Evolutionary conservation across 1,139 yeast genomes (phyloP), one percentile per base, ranked within the genome.

Genomic region (Taphrina populina): DNA sequence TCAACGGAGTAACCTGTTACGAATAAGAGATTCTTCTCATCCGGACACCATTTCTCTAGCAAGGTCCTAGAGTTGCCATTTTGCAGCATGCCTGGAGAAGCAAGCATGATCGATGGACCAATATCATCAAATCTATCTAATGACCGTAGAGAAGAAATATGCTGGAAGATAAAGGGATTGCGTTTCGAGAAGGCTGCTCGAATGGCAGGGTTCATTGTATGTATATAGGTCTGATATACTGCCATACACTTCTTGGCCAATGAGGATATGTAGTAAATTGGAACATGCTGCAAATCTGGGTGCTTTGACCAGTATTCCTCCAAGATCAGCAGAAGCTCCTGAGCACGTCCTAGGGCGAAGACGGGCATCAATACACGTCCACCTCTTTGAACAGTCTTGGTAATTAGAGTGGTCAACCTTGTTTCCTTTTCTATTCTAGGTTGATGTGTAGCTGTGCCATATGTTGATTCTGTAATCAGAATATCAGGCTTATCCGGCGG

Each of bases 1-100:
- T 92, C 99, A 3, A 92, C 96, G 1, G 97, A 90, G 69, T 92
- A 92, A 72, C 99, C 99, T 0, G 99, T 94, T 69, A 92, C 72
- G 32, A 92, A 79, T 26, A 88, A 82, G 1, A 95, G 76, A 65
- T 92, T 92, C 65, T 88, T 84, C 2, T 95, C 86, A 65, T 92
- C 98, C 0, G 98, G 98, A 1, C 95, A 92, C 99, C 99, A 92
- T 67, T 84, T 80, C 67, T 92, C 99, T 36, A 92, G 74, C 43
- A 92, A 74, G 63, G 87, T 95, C 64, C 99, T 77, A 0, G 96
- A 88, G 2, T 90, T 83, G 61, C 98, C 98, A 65, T 86, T 90
- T 52, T 92, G 98, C 52, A 92, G 75, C 98, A 92, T 92, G 68
- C 99, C 98, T 0, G 98, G 99, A 41, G 95, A 82, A 0, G 98